Conservation (phyloP, 1,284 basidiomycete species). For the Trametes polyzona region DNA sequence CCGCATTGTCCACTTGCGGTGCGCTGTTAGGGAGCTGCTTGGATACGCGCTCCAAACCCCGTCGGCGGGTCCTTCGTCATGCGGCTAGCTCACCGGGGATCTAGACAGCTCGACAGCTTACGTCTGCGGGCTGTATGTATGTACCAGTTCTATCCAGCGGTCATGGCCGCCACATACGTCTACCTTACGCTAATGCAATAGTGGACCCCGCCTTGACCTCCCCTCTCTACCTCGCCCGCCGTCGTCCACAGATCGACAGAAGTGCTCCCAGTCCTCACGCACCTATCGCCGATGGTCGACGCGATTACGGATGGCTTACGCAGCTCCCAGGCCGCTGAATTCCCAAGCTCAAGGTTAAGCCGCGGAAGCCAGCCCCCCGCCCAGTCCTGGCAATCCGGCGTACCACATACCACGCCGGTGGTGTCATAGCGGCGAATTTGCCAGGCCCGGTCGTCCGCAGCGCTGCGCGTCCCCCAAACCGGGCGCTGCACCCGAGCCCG, state of each 20-base stretch:
- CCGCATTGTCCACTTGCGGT: neutral
- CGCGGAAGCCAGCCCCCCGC: neutral
- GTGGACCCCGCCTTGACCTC: too few relatives aligned
- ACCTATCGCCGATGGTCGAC: neutral
- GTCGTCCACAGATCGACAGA: neutral
- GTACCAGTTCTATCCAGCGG: neutral
- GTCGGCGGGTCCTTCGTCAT: neutral
- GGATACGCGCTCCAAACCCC: neutral
- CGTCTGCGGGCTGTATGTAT: neutral
- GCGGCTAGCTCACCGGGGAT: neutral
- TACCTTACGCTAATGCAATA: neutral
- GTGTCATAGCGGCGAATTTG: neutral
- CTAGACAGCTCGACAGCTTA: neutral
- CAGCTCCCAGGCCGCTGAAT: neutral
- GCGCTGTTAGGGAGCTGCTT: neutral
- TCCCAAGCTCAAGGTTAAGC: constrained; percentile 1
- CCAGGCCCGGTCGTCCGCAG: constrained; percentile 1
- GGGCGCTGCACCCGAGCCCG: neutral
- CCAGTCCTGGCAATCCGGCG: neutral
- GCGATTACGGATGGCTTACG: neutral
- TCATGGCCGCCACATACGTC: neutral
- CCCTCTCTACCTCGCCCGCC: neutral
- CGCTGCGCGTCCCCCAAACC: neutral
- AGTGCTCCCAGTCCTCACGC: neutral
- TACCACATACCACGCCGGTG: neutral